Conservation (phyloP, 192 early-diverging fungal species). For the Entomortierella lignicola region DNA sequence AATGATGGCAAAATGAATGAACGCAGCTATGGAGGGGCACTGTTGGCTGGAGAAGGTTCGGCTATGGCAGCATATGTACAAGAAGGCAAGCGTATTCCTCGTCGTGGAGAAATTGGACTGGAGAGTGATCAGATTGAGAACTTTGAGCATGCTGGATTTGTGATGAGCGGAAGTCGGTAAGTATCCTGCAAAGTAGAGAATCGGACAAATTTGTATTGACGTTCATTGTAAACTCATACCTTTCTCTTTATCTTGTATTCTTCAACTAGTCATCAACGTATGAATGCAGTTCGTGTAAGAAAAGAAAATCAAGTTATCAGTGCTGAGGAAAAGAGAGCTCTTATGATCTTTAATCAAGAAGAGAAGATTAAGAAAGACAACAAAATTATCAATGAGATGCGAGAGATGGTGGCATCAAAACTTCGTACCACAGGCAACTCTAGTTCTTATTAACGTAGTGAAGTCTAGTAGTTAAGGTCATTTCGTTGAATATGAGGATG, state of each 20-base stretch:
- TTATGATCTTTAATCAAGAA: conserved; percentile 90
- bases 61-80: conserved; percentile 92
- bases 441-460: neutral
- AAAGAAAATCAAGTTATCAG: conserved; percentile 98
- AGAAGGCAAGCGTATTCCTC: conserved; percentile 94
- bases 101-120: conserved; percentile 97
- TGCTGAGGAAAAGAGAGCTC: conserved; percentile 91
- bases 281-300: conserved; percentile 95
- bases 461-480: too few relatives aligned
- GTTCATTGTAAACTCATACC: neutral
- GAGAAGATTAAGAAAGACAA: conserved; percentile 91
- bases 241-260: neutral
- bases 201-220: neutral
- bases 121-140: conserved; percentile 85
- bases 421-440: conserved; percentile 54
- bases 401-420: conserved; percentile 83
- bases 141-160: conserved; percentile 90
- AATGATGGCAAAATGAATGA: conserved; percentile 72
- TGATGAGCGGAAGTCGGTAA: conserved; percentile 94
- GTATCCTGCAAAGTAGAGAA: too few relatives aligned
- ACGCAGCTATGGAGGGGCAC: conserved; percentile 81
- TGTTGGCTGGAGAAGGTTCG: conserved; percentile 90
- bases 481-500: too few relatives aligned
- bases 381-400: conserved; percentile 91
- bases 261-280: conserved; percentile 76